Percentiles rank a stretch among this genome's conserved stretches.
Evolutionary conservation across 2,329 filamentous ascomycete genomes (phyloP).

Genomic region (Coniochaeta ligniaria): DNA sequence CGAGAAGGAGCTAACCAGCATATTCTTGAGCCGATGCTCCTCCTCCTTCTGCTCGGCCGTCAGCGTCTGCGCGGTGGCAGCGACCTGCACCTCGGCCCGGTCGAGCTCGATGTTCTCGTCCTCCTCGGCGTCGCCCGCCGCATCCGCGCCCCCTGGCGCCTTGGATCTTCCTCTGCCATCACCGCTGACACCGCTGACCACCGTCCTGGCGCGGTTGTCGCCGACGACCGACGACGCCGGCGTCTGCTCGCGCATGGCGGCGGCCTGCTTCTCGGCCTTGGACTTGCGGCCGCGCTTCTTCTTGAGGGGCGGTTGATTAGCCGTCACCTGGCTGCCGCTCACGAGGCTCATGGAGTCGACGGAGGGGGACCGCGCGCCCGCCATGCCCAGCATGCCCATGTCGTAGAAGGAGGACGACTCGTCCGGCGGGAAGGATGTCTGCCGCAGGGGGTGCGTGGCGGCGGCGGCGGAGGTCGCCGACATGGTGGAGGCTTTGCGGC

Average conservation of each 20-base stretch:
- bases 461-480: conserved; percentile 43
- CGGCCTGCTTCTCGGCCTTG: conserved; percentile 45
- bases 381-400: too few relatives aligned
- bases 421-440: conserved; percentile 73
- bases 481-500: conserved; percentile 62
- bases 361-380: conserved; percentile 56
- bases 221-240: conserved; percentile 36
- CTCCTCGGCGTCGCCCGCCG: conserved; percentile 37
- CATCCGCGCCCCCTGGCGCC: conserved; percentile 39
- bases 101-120: conserved; percentile 45
- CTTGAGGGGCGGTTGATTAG: conserved; percentile 24
- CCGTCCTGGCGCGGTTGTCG: conserved; percentile 33
- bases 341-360: conserved; percentile 53
- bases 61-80: conserved; percentile 42
- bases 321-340: conserved; percentile 36
- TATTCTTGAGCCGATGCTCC: conserved; percentile 54
- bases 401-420: conserved; percentile 21
- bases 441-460: conserved; percentile 63
- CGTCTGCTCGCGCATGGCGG: conserved; percentile 31
- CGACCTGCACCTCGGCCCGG: conserved; percentile 24
- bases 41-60: conserved; percentile 63
- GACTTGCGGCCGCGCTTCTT: conserved; percentile 57
- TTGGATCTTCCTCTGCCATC: conserved; percentile 20
- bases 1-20: conserved; percentile 60
- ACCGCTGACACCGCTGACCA: conserved; percentile 32